Conservation (phyloP, 2,329 filamentous ascomycete species). For the Chaetothyriales sp. region DNA sequence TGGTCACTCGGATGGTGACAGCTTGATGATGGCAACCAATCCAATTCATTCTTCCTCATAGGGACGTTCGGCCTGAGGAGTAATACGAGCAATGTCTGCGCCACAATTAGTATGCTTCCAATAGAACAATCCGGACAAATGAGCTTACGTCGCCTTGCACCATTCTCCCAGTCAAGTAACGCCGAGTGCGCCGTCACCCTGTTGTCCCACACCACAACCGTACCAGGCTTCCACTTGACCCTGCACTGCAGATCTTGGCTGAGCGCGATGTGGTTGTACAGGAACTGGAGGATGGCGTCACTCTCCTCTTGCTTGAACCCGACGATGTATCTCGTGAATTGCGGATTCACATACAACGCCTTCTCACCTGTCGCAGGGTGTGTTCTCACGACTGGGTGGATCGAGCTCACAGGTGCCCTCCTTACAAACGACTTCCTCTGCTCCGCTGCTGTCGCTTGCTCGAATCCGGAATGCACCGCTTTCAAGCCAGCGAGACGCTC, state of each 20-base stretch:
- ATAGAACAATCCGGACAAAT: not conserved
- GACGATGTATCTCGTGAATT: constrained; percentile 36
- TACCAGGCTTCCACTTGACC: constrained; percentile 36
- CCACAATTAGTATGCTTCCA: not conserved
- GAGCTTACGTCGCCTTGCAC: constrained; percentile 29
- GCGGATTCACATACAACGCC: constrained; percentile 35
- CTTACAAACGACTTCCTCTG: constrained; percentile 30
- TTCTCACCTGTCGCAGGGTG: constrained; percentile 38
- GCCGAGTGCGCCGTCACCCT: constrained; percentile 31
- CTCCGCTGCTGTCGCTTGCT: constrained; percentile 60
- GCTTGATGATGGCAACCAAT: too few relatives aligned
- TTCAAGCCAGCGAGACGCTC: constrained; percentile 67
- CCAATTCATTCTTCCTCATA: constrained; percentile 23
- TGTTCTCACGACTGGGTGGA: constrained; percentile 34
- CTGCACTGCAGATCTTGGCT: constrained; percentile 37
- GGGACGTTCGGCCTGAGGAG: constrained; percentile 38
- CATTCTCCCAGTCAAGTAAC: constrained; percentile 39
- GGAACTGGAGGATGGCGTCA: constrained; percentile 33
- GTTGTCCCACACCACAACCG: constrained; percentile 28
- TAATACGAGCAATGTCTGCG: constrained; percentile 36
- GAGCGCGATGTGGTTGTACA: constrained; percentile 34
- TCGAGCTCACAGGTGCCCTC: constrained; percentile 29
- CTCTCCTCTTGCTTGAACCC: constrained; percentile 36
- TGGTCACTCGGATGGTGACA: not conserved
- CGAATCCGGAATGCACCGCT: constrained; percentile 63